phyloP scores from a whole-genome alignment of 768 basidiomycete species.

The Butyriboletus loyo region DNA sequence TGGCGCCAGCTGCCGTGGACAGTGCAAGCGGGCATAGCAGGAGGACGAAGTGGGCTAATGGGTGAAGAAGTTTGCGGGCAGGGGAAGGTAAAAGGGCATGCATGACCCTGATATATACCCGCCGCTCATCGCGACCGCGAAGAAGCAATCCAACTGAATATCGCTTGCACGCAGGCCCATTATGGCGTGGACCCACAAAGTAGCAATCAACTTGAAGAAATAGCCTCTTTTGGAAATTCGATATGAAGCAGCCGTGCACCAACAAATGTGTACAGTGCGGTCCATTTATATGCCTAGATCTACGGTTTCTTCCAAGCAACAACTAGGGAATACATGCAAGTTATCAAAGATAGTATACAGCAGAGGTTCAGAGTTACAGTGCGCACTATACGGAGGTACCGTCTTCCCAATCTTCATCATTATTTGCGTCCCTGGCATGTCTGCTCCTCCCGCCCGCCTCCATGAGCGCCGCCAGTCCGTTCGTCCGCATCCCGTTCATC shows the following conservation, averaged over 20 bases:
- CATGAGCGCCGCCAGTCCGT: slow-evolving; percentile 24
- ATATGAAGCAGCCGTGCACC: too few relatives aligned
- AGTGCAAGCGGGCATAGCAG: slow-evolving; percentile 1
- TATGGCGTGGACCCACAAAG: neutral
- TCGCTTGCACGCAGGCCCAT: neutral
- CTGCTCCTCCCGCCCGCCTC: slow-evolving; percentile 23
- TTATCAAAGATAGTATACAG: neutral
- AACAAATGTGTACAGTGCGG: too few relatives aligned
- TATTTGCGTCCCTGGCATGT: slow-evolving; percentile 8
- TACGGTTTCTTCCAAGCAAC: neutral
- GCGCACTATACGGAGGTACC: slow-evolving; percentile 20
- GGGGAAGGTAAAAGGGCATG: neutral
- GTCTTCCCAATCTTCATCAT: slow-evolving; percentile 33
- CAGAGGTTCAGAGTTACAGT: neutral
- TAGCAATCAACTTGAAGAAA: neutral
- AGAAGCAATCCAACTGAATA: neutral
- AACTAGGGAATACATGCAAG: slow-evolving; percentile 6
- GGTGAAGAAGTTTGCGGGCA: neutral
- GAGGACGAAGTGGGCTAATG: neutral
- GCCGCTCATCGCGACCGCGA: neutral
- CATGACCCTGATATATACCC: neutral
- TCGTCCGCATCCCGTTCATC: slow-evolving; percentile 9
- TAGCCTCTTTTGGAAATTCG: slow-evolving; percentile 3
- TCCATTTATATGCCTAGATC: neutral
- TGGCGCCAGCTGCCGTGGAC: slow-evolving; percentile 17